phyloP scores from a whole-genome alignment of 305 asterid genomes.

The Fraxinus nigra region DNA sequence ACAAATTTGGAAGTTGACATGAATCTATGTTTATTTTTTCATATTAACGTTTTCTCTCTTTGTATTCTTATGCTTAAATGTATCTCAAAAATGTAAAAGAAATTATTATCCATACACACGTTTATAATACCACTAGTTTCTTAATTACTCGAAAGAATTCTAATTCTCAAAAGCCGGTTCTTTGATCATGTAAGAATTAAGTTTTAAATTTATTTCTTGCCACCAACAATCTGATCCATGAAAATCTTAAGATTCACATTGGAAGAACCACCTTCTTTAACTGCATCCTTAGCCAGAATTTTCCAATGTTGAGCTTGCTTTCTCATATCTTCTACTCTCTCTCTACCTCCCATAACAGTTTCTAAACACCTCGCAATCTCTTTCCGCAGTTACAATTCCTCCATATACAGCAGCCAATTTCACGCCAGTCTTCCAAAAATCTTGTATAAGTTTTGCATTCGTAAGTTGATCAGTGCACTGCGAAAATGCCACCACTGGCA shows the following conservation, averaged over 20 bases:
- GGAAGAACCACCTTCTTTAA: conserved; percentile 34
- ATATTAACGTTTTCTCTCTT: too few relatives aligned
- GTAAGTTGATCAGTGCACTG: conserved; percentile 40
- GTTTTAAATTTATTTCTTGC: neutral
- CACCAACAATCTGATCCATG: conserved; percentile 26
- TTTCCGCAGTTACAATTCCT: conserved; percentile 30
- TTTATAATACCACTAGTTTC: too few relatives aligned
- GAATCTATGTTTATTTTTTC: too few relatives aligned
- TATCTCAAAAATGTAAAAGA: too few relatives aligned
- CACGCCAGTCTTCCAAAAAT: conserved; percentile 44
- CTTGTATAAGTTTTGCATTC: conserved; percentile 46
- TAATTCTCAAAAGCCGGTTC: too few relatives aligned
- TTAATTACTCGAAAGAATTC: too few relatives aligned
- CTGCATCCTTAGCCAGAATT: conserved; percentile 38
- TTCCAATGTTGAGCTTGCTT: conserved; percentile 31
- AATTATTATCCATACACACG: too few relatives aligned
- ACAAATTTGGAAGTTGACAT: too few relatives aligned
- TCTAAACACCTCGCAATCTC: conserved; percentile 37
- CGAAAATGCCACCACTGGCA: conserved; percentile 39
- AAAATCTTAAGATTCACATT: conserved; percentile 30
- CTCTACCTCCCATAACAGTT: conserved; percentile 33
- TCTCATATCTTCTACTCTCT: conserved; percentile 24
- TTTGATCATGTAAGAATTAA: too few relatives aligned
- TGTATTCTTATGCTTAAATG: too few relatives aligned
- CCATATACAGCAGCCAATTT: conserved; percentile 19